A percentile compares a stretch with the other conserved stretches of the same genome.
Evolutionary conservation across 2,329 filamentous ascomycete genomes (phyloP).

Genomic region (Microsporum canis): DNA sequence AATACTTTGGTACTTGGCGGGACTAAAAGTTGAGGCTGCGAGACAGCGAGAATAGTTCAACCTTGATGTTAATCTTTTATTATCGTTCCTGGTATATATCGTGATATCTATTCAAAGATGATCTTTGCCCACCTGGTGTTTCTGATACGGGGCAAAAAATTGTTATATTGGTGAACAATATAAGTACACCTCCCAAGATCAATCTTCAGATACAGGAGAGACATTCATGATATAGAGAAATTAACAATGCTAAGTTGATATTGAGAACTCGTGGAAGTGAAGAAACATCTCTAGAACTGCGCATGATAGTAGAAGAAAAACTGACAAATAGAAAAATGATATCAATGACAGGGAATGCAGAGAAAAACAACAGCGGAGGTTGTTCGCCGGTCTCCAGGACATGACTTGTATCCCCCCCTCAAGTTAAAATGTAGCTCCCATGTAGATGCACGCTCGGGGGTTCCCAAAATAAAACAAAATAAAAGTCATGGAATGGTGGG

Average conservation of each 20-base stretch:
- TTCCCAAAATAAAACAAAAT: neutral
- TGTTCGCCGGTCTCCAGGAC: constrained; percentile 3
- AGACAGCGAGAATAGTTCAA: too few relatives aligned
- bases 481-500: neutral
- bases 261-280: neutral
- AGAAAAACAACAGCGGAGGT: neutral
- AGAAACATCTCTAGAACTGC: neutral
- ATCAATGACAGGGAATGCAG: neutral
- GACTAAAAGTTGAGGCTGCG: neutral
- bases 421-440: constrained; percentile 3
- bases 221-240: neutral
- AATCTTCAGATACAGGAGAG: too few relatives aligned
- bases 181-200: too few relatives aligned
- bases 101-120: too few relatives aligned
- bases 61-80: too few relatives aligned
- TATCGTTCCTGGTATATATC: too few relatives aligned
- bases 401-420: neutral
- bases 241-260: neutral
- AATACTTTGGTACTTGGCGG: neutral
- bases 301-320: neutral
- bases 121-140: too few relatives aligned
- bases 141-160: too few relatives aligned
- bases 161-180: too few relatives aligned
- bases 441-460: constrained; percentile 3
- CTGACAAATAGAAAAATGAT: neutral